Conservation (phyloP, 495 filamentous ascomycete species). For the Lasiosphaeria ovina region DNA sequence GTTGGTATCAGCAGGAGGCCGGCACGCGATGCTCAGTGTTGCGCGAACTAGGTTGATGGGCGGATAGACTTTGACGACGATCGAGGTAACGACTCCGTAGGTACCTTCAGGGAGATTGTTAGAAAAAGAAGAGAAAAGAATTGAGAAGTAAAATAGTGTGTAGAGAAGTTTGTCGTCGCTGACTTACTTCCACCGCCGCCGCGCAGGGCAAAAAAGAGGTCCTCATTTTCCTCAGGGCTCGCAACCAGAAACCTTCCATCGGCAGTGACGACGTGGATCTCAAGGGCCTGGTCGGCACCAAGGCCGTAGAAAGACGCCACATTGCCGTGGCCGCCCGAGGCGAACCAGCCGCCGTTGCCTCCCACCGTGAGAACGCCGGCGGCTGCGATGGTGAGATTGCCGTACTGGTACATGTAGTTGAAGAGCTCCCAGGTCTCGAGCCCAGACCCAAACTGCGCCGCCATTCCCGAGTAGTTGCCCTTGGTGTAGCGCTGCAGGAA, state of each 20-base stretch:
- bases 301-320: conserved; percentile 45
- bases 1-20: conserved; percentile 37
- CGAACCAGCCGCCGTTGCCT: conserved; percentile 49
- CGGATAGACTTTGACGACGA: conserved; percentile 42
- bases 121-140: not conserved
- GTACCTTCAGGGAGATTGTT: conserved; percentile 28
- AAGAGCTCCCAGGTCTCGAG: conserved; percentile 46
- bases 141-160: not conserved
- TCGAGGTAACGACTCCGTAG: conserved; percentile 53
- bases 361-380: conserved; percentile 50
- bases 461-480: conserved; percentile 38
- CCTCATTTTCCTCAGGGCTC: conserved; percentile 45
- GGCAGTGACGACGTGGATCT: conserved; percentile 54
- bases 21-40: conserved; percentile 24
- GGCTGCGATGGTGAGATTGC: conserved; percentile 39
- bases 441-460: conserved; percentile 47
- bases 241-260: conserved; percentile 54
- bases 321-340: conserved; percentile 49
- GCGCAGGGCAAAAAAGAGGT: conserved; percentile 62
- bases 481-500: conserved; percentile 38
- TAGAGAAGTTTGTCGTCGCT: not conserved
- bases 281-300: conserved; percentile 49
- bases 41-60: conserved; percentile 28
- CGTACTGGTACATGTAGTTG: conserved; percentile 25
- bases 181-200: conserved; percentile 53